Evolutionary conservation across 805 yeast species (phyloP), one percentile per base, ranked within the genome.

Genomic region (Zygoascus flipseniorum): DNA sequence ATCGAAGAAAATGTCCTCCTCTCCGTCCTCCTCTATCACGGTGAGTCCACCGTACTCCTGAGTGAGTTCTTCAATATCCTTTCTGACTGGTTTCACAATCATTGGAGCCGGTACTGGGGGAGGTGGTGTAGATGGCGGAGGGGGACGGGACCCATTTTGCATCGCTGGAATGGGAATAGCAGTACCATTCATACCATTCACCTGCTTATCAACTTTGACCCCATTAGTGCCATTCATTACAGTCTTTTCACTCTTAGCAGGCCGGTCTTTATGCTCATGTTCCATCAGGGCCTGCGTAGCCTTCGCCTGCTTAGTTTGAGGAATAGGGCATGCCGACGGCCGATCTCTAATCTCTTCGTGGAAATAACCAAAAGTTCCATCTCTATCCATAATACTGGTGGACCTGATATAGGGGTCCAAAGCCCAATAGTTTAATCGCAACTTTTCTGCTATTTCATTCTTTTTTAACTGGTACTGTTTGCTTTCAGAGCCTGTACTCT

Each of bases 351-450:
- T 3, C n/a, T 52, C 55, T 10, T 20, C 26, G 52, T 61, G 59
- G 62, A 65, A 65, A 48, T 50, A 48, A 18, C 85, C 88, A 37
- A 81, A 66, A 23, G 69, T 58, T n/a, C 93, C 90, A 53, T 77
- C 73, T 62, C 96, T 79, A 69, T 93, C 99, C 64, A 81, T 87
- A 43, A 82, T 72, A 42, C 89, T 81, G 58, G 89, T 82, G 44
- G 85, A 81, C 68, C 99, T 82, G 48, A 89, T 68, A 59, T 85
- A 89, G 1, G 93, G 92, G 64, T 93, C 98, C 52, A 87, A 69
- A 48, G 71, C 66, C 64, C 79, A 76, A 70, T 85, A 90, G 65
- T 86, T 86, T 31, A 75, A 70, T 8, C 83, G 72, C 48, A 92
- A 64, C 55, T 77, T 69, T 51, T 69, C 69, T 52, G 83, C 79